phyloP scores from a whole-genome alignment of 1,284 basidiomycete species.

The Cystobasidium sp. region DNA sequence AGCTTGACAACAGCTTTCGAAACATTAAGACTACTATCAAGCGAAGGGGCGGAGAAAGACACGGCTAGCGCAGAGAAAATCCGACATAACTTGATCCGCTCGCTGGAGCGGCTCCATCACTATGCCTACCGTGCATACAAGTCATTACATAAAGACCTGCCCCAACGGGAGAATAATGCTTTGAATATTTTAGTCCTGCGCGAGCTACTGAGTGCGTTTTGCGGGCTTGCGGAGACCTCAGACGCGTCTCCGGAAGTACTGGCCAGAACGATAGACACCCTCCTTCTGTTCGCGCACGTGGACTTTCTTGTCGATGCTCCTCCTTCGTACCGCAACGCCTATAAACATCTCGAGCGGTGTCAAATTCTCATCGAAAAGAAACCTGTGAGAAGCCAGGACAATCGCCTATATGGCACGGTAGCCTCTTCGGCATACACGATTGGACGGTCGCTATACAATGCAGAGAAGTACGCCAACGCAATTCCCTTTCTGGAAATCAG shows the following conservation, averaged over 20 bases:
- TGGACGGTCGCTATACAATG: conserved; percentile 57
- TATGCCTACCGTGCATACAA: conserved; percentile 6
- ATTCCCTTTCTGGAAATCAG: conserved; percentile 51
- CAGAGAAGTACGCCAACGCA: conserved; percentile 51
- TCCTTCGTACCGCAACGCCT: background rate
- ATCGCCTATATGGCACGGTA: conserved; percentile 48
- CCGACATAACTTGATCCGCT: background rate
- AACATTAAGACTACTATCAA: too few relatives aligned
- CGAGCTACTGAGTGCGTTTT: background rate
- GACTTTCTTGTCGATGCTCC: conserved; percentile 4
- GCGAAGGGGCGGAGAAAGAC: background rate
- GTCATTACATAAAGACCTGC: background rate
- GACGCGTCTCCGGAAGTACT: background rate
- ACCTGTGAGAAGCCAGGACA: background rate
- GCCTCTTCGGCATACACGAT: conserved; percentile 57
- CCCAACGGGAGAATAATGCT: background rate
- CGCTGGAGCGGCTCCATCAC: conserved; percentile 11
- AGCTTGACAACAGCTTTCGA: background rate
- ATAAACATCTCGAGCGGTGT: background rate
- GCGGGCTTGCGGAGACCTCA: background rate
- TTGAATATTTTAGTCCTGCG: background rate
- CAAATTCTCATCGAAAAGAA: background rate
- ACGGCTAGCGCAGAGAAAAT: background rate
- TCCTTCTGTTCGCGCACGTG: conserved; percentile 21
- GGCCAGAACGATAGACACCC: conserved; percentile 4